Percentiles rank a stretch among this genome's conserved stretches.
phyloP scores from a whole-genome alignment of 1,139 yeast genomes.

The Kurtzmaniella quercitrusa region DNA sequence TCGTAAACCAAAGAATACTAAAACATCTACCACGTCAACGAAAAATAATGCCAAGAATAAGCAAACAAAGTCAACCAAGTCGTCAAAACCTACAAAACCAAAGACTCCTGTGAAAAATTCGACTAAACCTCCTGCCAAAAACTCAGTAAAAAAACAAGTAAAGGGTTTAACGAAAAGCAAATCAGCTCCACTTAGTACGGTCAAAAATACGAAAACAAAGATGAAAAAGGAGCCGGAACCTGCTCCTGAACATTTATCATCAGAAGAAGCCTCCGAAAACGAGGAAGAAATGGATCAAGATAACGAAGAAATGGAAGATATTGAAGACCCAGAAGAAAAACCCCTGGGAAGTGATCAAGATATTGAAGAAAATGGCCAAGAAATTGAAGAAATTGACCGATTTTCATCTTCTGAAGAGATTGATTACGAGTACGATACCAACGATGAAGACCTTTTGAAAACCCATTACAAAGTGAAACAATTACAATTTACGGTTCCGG shows the following conservation, averaged over 20 bases:
- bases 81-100: constrained; percentile 2
- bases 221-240: neutral
- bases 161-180: neutral
- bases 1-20: constrained; percentile 1
- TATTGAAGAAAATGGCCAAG: constrained; percentile 8
- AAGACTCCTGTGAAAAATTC: neutral
- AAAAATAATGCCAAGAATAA: neutral
- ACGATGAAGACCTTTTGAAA: neutral
- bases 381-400: constrained; percentile 1
- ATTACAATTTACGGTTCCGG: constrained; percentile 49
- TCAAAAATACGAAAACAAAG: neutral
- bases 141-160: neutral
- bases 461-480: constrained; percentile 34
- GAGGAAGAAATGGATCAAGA: constrained; percentile 3
- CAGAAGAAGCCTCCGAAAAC: constrained; percentile 9
- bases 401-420: constrained; percentile 1
- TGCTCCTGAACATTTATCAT: constrained; percentile 6
- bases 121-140: neutral
- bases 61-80: neutral
- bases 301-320: constrained; percentile 8
- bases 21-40: neutral
- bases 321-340: too few species aligned
- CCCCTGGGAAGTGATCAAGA: too few species aligned
- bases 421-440: constrained; percentile 3
- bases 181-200: neutral